phyloP scores from a whole-genome alignment of 2,329 filamentous ascomycete genomes.

The Fusarium sp. region DNA sequence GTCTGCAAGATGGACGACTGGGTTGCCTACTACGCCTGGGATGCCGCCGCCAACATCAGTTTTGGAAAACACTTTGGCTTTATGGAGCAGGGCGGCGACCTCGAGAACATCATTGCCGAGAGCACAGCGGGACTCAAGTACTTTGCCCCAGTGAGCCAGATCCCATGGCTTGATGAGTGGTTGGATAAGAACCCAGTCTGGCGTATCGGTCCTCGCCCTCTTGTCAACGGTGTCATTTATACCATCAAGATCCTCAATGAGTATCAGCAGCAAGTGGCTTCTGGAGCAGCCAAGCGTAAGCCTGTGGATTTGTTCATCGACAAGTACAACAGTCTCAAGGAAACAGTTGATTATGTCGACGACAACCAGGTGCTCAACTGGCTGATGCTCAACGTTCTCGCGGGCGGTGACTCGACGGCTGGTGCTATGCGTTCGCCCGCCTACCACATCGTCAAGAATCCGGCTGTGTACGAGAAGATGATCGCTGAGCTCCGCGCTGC shows the following conservation, averaged over 20 bases:
- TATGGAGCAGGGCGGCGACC: conserved; percentile 26
- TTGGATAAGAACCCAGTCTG: conserved; percentile 39
- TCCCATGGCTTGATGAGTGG: conserved; percentile 41
- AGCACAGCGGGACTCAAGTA: conserved; percentile 32
- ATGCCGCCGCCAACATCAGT: conserved; percentile 36
- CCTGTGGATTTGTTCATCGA: conserved; percentile 38
- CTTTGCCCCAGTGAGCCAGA: conserved; percentile 35
- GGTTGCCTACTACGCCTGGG: conserved; percentile 39
- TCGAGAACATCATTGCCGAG: conserved; percentile 27
- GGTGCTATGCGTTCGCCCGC: conserved; percentile 35
- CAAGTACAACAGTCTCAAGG: conserved; percentile 33
- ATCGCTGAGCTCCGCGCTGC: conserved; percentile 24
- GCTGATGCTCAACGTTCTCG: conserved; percentile 38
- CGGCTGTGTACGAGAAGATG: conserved; percentile 19
- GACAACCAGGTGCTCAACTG: conserved; percentile 37
- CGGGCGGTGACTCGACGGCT: conserved; percentile 35
- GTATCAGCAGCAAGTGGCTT: conserved; percentile 30
- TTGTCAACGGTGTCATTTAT: conserved; percentile 23
- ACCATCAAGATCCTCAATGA: conserved; percentile 37
- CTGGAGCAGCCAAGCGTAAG: conserved; percentile 23
- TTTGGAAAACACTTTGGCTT: conserved; percentile 33
- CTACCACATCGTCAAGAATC: conserved; percentile 30
- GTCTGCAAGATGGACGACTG: conserved; percentile 39
- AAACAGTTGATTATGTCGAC: conserved; percentile 32
- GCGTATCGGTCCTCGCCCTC: conserved; percentile 16